phyloP scores from a whole-genome alignment of 2,329 filamentous ascomycete species.

The Nigrograna mackinnonii region DNA sequence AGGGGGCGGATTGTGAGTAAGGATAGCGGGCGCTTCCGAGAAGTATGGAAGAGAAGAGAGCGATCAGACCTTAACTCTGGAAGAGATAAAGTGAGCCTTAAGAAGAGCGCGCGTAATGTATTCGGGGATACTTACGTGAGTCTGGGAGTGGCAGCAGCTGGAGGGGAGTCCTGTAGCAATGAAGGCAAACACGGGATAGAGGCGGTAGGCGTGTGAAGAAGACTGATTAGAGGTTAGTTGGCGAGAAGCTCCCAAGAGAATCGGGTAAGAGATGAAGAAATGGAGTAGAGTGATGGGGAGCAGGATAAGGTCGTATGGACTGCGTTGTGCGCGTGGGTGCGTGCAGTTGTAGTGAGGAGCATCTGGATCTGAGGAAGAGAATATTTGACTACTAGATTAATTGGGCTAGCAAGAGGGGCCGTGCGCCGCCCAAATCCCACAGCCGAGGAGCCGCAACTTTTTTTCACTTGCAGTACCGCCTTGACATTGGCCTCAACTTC shows the following conservation, averaged over 20 bases:
- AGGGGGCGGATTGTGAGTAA: too few relatives aligned
- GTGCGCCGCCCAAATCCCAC: too few relatives aligned
- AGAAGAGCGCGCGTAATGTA: background rate
- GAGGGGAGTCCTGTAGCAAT: too few relatives aligned
- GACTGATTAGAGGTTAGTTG: background rate
- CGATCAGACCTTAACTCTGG: too few relatives aligned
- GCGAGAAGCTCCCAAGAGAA: background rate
- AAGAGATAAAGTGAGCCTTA: conserved; percentile 11
- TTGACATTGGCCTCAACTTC: too few relatives aligned
- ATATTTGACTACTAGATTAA: too few relatives aligned
- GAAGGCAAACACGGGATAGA: background rate
- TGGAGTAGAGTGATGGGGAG: background rate
- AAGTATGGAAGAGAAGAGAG: background rate
- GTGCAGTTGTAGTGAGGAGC: background rate
- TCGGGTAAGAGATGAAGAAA: background rate
- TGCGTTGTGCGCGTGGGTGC: background rate
- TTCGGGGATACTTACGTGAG: conserved; percentile 1
- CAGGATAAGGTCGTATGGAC: background rate
- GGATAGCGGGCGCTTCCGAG: too few relatives aligned
- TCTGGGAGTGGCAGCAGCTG: background rate
- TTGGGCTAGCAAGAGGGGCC: too few relatives aligned
- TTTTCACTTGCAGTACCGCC: too few relatives aligned
- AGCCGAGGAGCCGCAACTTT: too few relatives aligned
- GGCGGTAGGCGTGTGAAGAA: background rate
- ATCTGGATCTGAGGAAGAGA: too few relatives aligned